Evolutionary conservation across 2,329 filamentous ascomycete species (phyloP), one percentile per base, ranked within the genome.

Genomic region (Cladophialophora chaetospira): DNA sequence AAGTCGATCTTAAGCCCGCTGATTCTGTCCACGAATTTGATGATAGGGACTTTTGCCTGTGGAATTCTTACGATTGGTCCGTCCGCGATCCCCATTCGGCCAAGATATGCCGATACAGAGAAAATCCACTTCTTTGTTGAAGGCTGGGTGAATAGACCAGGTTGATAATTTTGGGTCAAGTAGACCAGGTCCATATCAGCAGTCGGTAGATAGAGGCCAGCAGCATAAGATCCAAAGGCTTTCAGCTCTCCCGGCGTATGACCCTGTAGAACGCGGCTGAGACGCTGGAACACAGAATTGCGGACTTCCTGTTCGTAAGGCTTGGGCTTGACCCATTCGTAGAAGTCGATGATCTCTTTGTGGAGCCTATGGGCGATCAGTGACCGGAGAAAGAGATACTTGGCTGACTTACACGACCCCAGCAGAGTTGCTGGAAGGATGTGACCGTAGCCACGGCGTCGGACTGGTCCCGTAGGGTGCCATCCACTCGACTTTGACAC

Each of bases 101-200:
- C 72, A 2, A 96, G 75, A 52, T 86, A 82, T 5, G 72, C 73
- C n/a, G 78, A 77, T 65, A 95, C 86, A 47, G 79, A 80, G 57
- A 79, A 84, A 4, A 96, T 76, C 15, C 75, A 74, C 45, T 76
- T 80, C 15, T 75, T 82, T 28, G 66, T 69, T 77, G 38, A 43
- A 23, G 49, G 48, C 4, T 51, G 25, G 13, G 29, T 6, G 29
- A 21, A 25, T 15, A 21, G 29, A 3, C 79, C 77, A 6, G 75
- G 70, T 61, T 85, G 77, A 62, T 84, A 91, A 23, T 78, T 76
- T 1, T 73, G 69, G 2, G 86, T 87, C 48, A 92, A 83, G 50
- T 94, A 82, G 2, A 96, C 94, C 45, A 99, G 79, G 70, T 99
- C 94, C 86, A 99, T 96, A 69, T 99, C 94, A 13, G 89, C 91